Evolutionary conservation across 495 filamentous ascomycete genomes (phyloP).

Genomic region (Talaromyces wortmannii): DNA sequence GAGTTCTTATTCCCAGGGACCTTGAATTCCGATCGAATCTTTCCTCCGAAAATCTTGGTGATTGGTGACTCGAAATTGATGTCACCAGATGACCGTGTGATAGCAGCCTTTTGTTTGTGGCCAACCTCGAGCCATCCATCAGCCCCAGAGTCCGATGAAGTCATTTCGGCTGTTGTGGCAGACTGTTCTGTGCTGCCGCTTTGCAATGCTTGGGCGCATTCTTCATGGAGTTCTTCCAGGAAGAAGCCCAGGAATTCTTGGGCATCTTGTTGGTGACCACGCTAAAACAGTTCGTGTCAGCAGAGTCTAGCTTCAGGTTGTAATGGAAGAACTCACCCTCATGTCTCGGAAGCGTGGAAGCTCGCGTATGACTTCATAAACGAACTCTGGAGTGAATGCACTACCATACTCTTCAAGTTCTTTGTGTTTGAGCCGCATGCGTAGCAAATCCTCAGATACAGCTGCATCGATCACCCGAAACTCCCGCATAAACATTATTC

Average conservation of each 20-base stretch:
- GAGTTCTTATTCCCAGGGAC: conserved; percentile 84
- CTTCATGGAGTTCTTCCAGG: conserved; percentile 87
- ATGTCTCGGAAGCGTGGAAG: conserved; percentile 86
- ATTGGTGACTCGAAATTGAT: conserved; percentile 70
- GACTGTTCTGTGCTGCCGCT: conserved; percentile 32
- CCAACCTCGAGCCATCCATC: conserved; percentile 92
- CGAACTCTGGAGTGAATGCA: conserved; percentile 86
- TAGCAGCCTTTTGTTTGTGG: conserved; percentile 76
- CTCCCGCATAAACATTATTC: conserved; percentile 94
- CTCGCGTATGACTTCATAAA: conserved; percentile 85
- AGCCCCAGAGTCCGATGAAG: conserved; percentile 11
- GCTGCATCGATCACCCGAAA: conserved; percentile 81
- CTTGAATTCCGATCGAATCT: conserved; percentile 80
- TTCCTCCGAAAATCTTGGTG: conserved; percentile 90
- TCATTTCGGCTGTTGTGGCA: conserved; percentile 20
- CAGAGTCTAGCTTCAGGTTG: neutral
- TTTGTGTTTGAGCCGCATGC: conserved; percentile 63
- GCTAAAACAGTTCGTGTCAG: conserved; percentile 29
- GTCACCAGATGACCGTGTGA: conserved; percentile 82
- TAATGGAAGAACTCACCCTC: conserved; percentile 50
- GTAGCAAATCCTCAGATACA: conserved; percentile 63
- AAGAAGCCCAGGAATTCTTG: conserved; percentile 96
- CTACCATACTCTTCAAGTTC: conserved; percentile 90
- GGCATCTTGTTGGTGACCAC: conserved; percentile 96
- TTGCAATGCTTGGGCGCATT: conserved; percentile 73